Evolutionary conservation across 176 grass and related monocot species (phyloP).

Genomic region (Chrysopogon serrulatus): DNA sequence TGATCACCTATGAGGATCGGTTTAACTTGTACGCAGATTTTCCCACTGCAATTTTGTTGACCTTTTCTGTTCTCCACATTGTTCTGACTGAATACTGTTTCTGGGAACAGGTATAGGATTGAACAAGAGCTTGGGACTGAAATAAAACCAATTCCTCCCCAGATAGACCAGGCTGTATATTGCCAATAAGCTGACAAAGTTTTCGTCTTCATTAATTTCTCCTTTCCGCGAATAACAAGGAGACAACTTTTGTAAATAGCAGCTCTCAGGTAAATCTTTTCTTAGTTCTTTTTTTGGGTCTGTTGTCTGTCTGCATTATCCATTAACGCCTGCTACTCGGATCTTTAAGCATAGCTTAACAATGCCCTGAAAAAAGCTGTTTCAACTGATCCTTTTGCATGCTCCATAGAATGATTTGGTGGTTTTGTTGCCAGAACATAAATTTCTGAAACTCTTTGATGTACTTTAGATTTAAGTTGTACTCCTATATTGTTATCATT

Average conservation of each 20-base stretch:
- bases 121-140: slow-evolving; percentile 98
- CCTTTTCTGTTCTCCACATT: not conserved
- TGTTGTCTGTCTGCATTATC: slow-evolving; percentile 2
- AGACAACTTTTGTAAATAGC: slow-evolving; percentile 64
- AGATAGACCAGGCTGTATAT: slow-evolving; percentile 93
- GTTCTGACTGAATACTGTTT: slow-evolving; percentile 13
- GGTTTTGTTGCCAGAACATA: not conserved
- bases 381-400: not conserved
- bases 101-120: slow-evolving; percentile 72
- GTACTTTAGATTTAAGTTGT: not conserved
- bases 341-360: not conserved
- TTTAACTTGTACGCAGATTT: slow-evolving; percentile 76
- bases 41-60: not conserved
- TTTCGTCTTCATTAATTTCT: slow-evolving; percentile 35
- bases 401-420: not conserved
- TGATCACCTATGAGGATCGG: slow-evolving; percentile 94
- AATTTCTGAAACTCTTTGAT: not conserved
- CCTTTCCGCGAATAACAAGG: slow-evolving; percentile 40
- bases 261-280: slow-evolving; percentile 54
- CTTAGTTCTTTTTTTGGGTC: not conserved
- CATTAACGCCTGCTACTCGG: not conserved
- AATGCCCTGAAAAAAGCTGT: not conserved
- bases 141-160: slow-evolving; percentile 90
- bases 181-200: slow-evolving; percentile 59
- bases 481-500: not conserved